Evolutionary conservation across 768 basidiomycete genomes (phyloP), one percentile per base, ranked within the genome.

Genomic region (Mycena rebaudengoi): DNA sequence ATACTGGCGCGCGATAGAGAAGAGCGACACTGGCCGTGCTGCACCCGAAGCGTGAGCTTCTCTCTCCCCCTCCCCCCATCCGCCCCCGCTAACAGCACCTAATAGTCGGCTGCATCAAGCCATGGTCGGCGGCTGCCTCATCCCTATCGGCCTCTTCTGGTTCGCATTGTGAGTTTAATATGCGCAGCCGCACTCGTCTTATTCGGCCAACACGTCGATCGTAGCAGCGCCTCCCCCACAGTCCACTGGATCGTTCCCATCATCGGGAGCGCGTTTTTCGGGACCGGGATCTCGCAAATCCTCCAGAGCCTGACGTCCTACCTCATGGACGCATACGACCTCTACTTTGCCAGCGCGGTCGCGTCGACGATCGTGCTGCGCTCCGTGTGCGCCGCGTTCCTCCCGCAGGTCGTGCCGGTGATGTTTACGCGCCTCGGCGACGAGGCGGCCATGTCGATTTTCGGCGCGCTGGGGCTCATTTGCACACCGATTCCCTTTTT

Each of bases 191-290:
- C 4, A 18, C 13, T 49, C 33, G 33, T 21, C 55, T 35, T 28
- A n/a, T 30, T 37, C 39, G 46, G 46, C 58, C 45, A 40, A 32
- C 44, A 28, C 30, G 29, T 59, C 30, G n/a, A n/a, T 55, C 63
- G 25, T 65, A 86, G 86, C 85, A 87, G 86, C 7, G 77, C 79
- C 33, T 69, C 73, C 40, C 85, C 86, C 1, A 76, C 77, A 1
- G 74, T 88, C 0, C 91, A 86, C 69, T 91, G 87, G 86, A 84
- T 89, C 59, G 86, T 88, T 3, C 87, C 90, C 13, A 86, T 92
- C 73, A 73, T 91, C 37, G 86, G 86, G 18, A 88, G 86, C 16
- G 76, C 85, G 12, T 90, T 90, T 13, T 92, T 92, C 73, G 92
- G 91, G 25, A 71, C 78, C 18, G 86, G 87, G 16, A 83, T 88